These are phyloP conservation scores for Artemisia annua DNA, from an alignment of 129 eudicot species.

Conservation along the genomic window DNA sequence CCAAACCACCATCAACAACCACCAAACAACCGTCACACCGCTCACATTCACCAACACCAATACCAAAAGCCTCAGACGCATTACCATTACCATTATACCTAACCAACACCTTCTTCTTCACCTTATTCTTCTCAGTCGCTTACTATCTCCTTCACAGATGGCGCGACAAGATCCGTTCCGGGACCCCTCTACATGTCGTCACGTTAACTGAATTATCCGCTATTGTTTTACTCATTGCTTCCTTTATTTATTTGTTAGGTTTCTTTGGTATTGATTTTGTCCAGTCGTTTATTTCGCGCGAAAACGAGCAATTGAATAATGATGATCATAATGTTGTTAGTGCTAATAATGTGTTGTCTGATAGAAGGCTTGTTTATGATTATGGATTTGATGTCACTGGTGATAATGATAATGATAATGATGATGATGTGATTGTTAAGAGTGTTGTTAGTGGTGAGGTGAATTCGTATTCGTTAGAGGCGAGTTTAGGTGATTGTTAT, in stretches of 20 bases:
- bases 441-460: constrained; percentile 36
- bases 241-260: constrained; percentile 56
- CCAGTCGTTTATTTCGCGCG: constrained; percentile 46
- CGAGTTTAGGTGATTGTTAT: constrained; percentile 37
- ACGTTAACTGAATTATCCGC: constrained; percentile 55
- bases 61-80: constrained; percentile 71
- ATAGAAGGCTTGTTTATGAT: not conserved
- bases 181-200: constrained; percentile 56
- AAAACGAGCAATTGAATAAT: constrained; percentile 11
- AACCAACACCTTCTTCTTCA: constrained; percentile 67
- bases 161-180: constrained; percentile 67
- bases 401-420: constrained; percentile 1
- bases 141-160: constrained; percentile 69
- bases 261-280: constrained; percentile 74
- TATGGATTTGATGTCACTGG: not conserved
- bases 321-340: not conserved
- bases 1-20: constrained; percentile 13
- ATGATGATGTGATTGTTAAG: constrained; percentile 41
- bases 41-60: constrained; percentile 26
- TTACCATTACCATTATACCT: constrained; percentile 66
- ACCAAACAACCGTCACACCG: constrained; percentile 10
- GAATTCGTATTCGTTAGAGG: constrained; percentile 44
- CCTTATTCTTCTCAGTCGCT: constrained; percentile 60
- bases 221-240: constrained; percentile 46
- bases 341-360: too few relatives aligned